Evolutionary conservation across 768 basidiomycete species (phyloP).

Genomic region (Fomitopsis serialis): DNA sequence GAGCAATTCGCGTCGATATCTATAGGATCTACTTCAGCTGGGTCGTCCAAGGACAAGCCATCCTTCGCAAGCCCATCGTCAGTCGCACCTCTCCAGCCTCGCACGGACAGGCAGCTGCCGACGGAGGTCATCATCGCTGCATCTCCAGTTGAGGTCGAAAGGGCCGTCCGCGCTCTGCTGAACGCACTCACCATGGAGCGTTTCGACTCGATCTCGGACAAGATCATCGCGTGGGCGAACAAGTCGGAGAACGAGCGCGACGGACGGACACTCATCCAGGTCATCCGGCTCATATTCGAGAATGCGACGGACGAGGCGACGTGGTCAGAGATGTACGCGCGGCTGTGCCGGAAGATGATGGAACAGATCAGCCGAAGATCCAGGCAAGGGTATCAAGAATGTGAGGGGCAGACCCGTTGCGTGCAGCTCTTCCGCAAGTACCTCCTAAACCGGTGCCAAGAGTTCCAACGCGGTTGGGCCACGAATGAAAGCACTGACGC

Average conservation of each 20-base stretch:
- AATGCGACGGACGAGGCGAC: constrained; percentile 95
- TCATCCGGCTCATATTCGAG: constrained; percentile 94
- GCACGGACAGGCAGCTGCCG: too few species aligned
- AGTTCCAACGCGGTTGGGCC: constrained; percentile 90
- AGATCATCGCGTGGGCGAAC: constrained; percentile 95
- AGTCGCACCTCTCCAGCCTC: too few species aligned
- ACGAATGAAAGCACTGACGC: constrained; percentile 83
- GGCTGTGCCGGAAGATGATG: constrained; percentile 92
- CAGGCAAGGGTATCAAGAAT: constrained; percentile 78
- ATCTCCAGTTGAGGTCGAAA: too few species aligned
- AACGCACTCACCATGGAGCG: constrained; percentile 97
- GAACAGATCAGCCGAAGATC: constrained; percentile 83
- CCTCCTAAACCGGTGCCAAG: constrained; percentile 91
- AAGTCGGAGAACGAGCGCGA: constrained; percentile 89
- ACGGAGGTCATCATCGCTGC: too few species aligned
- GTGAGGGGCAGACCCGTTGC: constrained; percentile 79
- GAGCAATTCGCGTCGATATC: too few species aligned
- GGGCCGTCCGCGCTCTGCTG: constrained; percentile 83
- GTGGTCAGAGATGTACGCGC: constrained; percentile 96
- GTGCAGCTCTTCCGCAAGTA: constrained; percentile 96
- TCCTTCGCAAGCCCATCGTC: too few species aligned
- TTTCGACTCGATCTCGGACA: constrained; percentile 92
- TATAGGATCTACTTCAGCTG: too few species aligned
- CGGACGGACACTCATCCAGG: constrained; percentile 90
- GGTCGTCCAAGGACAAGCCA: too few species aligned